Conservation (phyloP, 768 basidiomycete species). For the Tulasnella calospora region DNA sequence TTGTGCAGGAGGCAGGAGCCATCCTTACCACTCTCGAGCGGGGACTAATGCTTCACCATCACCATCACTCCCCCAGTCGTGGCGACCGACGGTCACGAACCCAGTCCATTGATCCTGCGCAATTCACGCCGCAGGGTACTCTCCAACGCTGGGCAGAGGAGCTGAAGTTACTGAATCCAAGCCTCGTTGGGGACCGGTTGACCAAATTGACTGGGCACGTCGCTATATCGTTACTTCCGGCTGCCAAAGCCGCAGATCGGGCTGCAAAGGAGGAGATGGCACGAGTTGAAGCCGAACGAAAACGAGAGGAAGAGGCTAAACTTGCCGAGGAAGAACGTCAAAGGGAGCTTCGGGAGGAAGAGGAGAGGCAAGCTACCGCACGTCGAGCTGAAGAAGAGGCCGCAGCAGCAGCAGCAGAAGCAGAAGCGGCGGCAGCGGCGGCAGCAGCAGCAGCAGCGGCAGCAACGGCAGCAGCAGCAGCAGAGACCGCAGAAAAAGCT, state of each 20-base stretch:
- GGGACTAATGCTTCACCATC: slow-evolving; percentile 13
- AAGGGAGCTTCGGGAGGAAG: slow-evolving; percentile 24
- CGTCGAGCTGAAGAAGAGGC: slow-evolving; percentile 31
- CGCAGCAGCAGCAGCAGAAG: slow-evolving; percentile 29
- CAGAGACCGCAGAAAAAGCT: not conserved
- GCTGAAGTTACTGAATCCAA: slow-evolving; percentile 71
- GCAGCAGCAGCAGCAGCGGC: slow-evolving; percentile 52
- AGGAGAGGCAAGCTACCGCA: slow-evolving; percentile 22
- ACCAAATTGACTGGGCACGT: slow-evolving; percentile 67
- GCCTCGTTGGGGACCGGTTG: slow-evolving; percentile 62
- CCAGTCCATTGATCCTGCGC: slow-evolving; percentile 45
- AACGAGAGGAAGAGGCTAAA: slow-evolving; percentile 37
- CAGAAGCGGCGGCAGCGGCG: slow-evolving; percentile 34
- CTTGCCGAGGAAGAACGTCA: slow-evolving; percentile 22
- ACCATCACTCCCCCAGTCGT: slow-evolving; percentile 14
- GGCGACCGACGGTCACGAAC: slow-evolving; percentile 14
- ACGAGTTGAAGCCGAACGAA: slow-evolving; percentile 48
- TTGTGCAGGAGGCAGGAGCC: slow-evolving; percentile 41
- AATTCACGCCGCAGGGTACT: slow-evolving; percentile 75
- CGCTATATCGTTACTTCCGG: slow-evolving; percentile 68
- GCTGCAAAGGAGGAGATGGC: slow-evolving; percentile 44
- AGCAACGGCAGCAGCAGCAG: slow-evolving; percentile 38
- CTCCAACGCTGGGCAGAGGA: slow-evolving; percentile 87
- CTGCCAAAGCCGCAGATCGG: slow-evolving; percentile 44
- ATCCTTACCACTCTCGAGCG: slow-evolving; percentile 16